A percentile compares a stretch with the other conserved stretches of the same genome.
phyloP scores from a whole-genome alignment of 169 alveolate species.

The Plasmodium blacklocki region DNA sequence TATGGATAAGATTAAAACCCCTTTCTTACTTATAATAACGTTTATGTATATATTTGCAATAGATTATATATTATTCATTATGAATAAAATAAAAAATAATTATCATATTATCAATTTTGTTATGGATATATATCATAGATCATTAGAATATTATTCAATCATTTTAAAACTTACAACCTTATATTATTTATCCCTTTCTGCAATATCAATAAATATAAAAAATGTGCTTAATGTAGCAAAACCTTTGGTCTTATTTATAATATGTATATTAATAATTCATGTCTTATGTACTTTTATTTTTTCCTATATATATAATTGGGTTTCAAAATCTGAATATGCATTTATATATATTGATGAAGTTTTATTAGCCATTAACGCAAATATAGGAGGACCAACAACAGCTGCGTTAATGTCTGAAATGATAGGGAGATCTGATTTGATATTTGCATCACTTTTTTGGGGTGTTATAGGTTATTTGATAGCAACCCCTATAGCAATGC shows the following conservation, averaged over 20 bases:
- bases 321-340: neutral
- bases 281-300: slow-evolving; percentile 19
- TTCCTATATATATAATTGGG: slow-evolving; percentile 23
- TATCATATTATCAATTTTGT: slow-evolving; percentile 5
- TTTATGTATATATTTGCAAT: slow-evolving; percentile 21
- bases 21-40: slow-evolving; percentile 13
- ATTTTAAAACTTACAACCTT: slow-evolving; percentile 38
- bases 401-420: slow-evolving; percentile 57
- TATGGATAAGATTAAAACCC: slow-evolving; percentile 29
- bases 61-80: neutral
- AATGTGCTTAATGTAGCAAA: slow-evolving; percentile 6
- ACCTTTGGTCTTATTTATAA: slow-evolving; percentile 11
- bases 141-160: slow-evolving; percentile 47
- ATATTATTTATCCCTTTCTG: slow-evolving; percentile 49
- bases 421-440: slow-evolving; percentile 31
- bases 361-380: slow-evolving; percentile 64
- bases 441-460: slow-evolving; percentile 47
- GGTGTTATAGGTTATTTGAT: slow-evolving; percentile 49
- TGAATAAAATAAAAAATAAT: neutral
- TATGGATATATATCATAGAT: slow-evolving; percentile 22
- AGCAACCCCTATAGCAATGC: slow-evolving; percentile 28
- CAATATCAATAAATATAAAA: slow-evolving; percentile 35
- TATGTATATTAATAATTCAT: slow-evolving; percentile 32
- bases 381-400: slow-evolving; percentile 64
- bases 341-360: slow-evolving; percentile 36